Percentiles rank a stretch among this genome's conserved stretches.
These are phyloP conservation scores for Solanum habrochaites DNA, from an alignment of 257 asterid genomes.

Conservation along the genomic window DNA sequence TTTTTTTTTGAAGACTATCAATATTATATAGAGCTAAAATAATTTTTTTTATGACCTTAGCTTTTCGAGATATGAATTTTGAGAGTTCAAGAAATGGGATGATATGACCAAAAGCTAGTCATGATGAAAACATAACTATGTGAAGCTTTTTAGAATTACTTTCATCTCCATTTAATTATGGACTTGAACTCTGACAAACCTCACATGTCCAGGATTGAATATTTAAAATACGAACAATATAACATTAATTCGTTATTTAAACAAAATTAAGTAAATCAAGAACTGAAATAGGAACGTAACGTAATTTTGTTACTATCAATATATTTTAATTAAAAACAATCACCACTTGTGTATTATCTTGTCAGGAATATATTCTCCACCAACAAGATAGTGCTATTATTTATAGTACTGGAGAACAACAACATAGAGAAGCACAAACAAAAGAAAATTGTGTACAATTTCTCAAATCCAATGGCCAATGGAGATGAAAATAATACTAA, in stretches of 20 bases:
- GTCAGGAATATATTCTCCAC: neutral
- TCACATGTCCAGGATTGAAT: no score
- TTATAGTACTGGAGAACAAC: neutral
- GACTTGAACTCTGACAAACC: slow-evolving; percentile 10
- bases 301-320: neutral
- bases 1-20: slow-evolving; percentile 36
- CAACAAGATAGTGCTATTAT: neutral
- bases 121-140: slow-evolving; percentile 35
- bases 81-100: slow-evolving; percentile 34
- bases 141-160: slow-evolving; percentile 55
- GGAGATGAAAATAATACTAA: slow-evolving; percentile 56
- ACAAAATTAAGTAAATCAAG: neutral
- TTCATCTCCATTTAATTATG: slow-evolving; percentile 24
- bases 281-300: neutral
- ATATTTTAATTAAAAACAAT: no score
- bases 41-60: slow-evolving; percentile 32
- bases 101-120: slow-evolving; percentile 63
- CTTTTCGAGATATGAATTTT: slow-evolving; percentile 24
- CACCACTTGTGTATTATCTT: neutral
- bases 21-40: slow-evolving; percentile 41
- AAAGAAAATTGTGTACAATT: neutral
- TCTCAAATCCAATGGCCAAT: slow-evolving; percentile 18
- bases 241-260: no score
- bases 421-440: neutral
- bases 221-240: no score